A percentile compares a stretch with the other conserved stretches of the same genome.
These are phyloP conservation scores for rapeseed (Brassica napus) DNA, from an alignment of 345 rosid species.

Conservation along the genomic window DNA sequence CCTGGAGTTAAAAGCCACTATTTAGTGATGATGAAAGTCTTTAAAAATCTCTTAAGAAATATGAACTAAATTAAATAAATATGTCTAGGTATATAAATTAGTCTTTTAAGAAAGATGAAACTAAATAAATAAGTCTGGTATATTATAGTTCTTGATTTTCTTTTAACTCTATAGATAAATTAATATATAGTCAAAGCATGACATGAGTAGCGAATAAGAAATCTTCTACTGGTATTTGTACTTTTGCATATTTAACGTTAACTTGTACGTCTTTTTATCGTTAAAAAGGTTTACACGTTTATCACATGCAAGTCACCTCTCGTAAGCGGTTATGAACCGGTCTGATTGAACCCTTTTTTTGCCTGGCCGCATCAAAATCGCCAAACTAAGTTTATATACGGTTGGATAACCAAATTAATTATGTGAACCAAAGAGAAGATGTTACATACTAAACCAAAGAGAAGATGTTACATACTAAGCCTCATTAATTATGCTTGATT, in stretches of 20 bases:
- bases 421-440: neutral
- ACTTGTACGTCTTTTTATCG: neutral
- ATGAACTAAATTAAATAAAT: too few species aligned
- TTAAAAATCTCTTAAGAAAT: too few species aligned
- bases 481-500: neutral
- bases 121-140: too few species aligned
- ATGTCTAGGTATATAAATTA: too few species aligned
- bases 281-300: neutral
- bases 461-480: neutral
- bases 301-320: slow-evolving; percentile 3
- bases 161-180: too few species aligned
- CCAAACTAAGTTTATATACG: neutral
- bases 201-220: neutral
- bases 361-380: neutral
- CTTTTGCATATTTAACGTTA: neutral
- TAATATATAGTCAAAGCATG: neutral
- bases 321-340: neutral
- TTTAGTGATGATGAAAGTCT: too few species aligned
- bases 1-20: too few species aligned
- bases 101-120: too few species aligned
- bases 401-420: neutral
- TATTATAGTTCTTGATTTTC: too few species aligned
- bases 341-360: neutral
- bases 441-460: too few species aligned
- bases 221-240: neutral